Percentiles rank a stretch among this genome's conserved stretches.
Conservation (phyloP, 768 basidiomycete genomes). For the Suillus lakei region DNA sequence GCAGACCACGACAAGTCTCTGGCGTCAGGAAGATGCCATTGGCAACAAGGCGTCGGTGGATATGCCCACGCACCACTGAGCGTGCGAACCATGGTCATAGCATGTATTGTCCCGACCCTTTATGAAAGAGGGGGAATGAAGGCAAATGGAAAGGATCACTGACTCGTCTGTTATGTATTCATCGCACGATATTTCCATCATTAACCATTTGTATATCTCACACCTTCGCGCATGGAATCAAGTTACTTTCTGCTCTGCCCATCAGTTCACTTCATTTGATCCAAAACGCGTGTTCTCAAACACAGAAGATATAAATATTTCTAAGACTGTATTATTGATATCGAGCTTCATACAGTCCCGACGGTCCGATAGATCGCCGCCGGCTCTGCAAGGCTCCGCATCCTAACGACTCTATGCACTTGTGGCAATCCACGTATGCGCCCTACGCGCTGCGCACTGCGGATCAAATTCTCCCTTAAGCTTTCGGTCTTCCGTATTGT, state of each 20-base stretch:
- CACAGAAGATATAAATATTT: background rate
- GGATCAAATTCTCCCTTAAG: background rate
- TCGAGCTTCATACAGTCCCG: background rate
- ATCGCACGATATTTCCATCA: background rate
- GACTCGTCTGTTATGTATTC: background rate
- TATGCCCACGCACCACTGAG: slow-evolving; percentile 62
- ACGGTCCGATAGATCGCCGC: background rate
- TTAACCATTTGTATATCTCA: slow-evolving; percentile 4
- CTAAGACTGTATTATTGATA: background rate
- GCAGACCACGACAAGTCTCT: slow-evolving; percentile 90
- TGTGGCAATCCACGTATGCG: background rate
- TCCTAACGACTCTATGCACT: background rate
- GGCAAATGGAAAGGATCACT: background rate
- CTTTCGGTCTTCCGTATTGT: background rate
- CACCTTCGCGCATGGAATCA: background rate
- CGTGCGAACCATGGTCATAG: background rate
- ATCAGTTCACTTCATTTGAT: background rate
- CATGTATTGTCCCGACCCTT: background rate
- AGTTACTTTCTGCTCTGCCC: background rate
- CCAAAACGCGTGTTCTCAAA: background rate
- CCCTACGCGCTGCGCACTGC: too few species aligned
- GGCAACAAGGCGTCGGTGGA: slow-evolving; percentile 80
- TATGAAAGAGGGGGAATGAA: background rate
- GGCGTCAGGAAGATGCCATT: slow-evolving; percentile 87
- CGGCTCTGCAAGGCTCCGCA: background rate